These are phyloP conservation scores for Salix viminalis DNA, from an alignment of 345 rosid genomes.

Conservation along the genomic window DNA sequence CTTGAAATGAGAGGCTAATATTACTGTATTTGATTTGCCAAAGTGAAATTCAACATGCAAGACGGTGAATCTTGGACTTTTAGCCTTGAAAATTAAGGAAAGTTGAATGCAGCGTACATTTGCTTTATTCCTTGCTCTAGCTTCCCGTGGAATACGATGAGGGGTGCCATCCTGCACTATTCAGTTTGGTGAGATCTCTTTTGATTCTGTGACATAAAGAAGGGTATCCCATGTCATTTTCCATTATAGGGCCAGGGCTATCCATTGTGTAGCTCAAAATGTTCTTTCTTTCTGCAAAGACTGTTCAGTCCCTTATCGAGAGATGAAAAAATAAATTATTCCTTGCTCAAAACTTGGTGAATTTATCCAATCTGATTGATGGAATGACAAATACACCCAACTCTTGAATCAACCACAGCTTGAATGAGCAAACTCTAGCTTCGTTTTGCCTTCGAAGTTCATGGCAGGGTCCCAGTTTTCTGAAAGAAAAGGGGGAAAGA, in stretches of 20 bases:
- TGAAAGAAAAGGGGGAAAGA: too few species aligned
- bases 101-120: not conserved
- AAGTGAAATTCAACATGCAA: not conserved
- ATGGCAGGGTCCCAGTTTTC: not conserved
- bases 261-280: not conserved
- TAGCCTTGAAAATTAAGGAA: not conserved
- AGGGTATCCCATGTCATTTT: not conserved
- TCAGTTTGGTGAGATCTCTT: not conserved
- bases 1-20: not conserved
- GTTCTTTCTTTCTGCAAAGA: not conserved
- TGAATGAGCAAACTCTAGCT: not conserved
- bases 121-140: slow-evolving; percentile 5
- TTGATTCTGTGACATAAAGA: not conserved
- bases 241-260: slow-evolving; percentile 3
- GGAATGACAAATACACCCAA: not conserved
- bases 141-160: not conserved
- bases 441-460: not conserved
- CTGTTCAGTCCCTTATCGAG: not conserved
- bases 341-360: too few species aligned
- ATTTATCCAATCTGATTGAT: not conserved
- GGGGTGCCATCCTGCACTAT: not conserved
- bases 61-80: not conserved
- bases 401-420: not conserved
- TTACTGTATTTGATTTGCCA: not conserved
- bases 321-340: too few species aligned